A percentile compares a stretch with the other conserved stretches of the same genome.
Conservation (phyloP, 352 stramenopile species). For the Aphanomyces stellatus region DNA sequence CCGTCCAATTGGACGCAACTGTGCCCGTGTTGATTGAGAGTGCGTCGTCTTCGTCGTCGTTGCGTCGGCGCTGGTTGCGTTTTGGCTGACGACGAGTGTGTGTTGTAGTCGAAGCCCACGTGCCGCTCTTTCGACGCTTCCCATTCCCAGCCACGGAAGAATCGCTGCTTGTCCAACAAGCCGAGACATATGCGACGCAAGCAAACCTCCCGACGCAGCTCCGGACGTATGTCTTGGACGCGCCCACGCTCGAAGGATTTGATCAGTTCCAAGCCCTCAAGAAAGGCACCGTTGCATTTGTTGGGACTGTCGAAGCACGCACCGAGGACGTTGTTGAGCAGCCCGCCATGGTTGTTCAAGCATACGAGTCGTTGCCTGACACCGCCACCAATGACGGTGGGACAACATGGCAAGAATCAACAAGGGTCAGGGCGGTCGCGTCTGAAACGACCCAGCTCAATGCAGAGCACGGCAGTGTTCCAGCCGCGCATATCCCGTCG, state of each 20-base stretch:
- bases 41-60: too few species aligned
- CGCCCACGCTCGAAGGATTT: neutral
- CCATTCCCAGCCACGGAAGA: neutral
- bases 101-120: slow-evolving; percentile 8
- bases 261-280: neutral
- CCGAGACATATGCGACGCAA: neutral
- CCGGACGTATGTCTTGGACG: neutral
- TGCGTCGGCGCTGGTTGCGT: neutral
- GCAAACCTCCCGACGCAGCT: neutral
- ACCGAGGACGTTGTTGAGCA: too few species aligned
- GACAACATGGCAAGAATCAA: too few species aligned
- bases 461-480: too few species aligned
- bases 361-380: too few species aligned
- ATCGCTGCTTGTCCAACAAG: neutral
- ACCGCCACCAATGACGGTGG: neutral
- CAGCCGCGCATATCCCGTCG: too few species aligned
- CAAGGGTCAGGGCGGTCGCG: too few species aligned
- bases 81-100: neutral
- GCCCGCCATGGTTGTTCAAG: too few species aligned
- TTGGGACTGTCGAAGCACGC: neutral
- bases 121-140: slow-evolving; percentile 10
- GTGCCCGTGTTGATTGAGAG: too few species aligned
- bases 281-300: slow-evolving; percentile 3
- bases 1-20: too few species aligned
- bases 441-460: too few species aligned